Percentiles rank a stretch among this genome's conserved stretches.
These are phyloP conservation scores for Polyplosphaeria fusca DNA, from an alignment of 495 filamentous ascomycete species.

Conservation along the genomic window DNA sequence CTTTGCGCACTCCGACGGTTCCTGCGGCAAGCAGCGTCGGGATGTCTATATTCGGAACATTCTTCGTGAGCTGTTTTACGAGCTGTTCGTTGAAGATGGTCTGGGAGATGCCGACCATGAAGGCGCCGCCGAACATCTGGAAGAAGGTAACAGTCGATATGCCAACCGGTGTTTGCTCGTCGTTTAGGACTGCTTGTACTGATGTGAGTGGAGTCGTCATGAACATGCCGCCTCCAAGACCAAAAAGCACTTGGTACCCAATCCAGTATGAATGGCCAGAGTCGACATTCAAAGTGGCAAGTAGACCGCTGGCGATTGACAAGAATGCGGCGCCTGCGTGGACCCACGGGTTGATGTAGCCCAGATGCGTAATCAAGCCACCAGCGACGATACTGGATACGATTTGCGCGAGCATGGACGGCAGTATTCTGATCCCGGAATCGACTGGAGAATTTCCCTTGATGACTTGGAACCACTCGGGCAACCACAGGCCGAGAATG, in stretches of 20 bases:
- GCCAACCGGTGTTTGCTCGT: conserved; percentile 25
- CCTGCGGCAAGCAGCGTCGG: conserved; percentile 47
- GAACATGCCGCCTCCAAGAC: conserved; percentile 28
- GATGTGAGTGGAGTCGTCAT: conserved; percentile 17
- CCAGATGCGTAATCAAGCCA: conserved; percentile 14
- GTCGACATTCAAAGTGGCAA: conserved; percentile 24
- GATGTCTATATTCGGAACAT: conserved; percentile 47
- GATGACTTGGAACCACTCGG: conserved; percentile 30
- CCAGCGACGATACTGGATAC: conserved; percentile 24
- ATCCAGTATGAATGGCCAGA: conserved; percentile 28
- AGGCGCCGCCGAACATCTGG: conserved; percentile 38
- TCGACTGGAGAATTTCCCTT: conserved; percentile 16
- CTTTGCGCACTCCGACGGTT: conserved; percentile 49
- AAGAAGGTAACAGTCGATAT: conserved; percentile 37
- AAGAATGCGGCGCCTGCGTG: conserved; percentile 21
- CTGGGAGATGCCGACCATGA: conserved; percentile 37
- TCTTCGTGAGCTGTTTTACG: conserved; percentile 20
- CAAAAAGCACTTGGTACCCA: conserved; percentile 28
- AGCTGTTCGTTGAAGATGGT: conserved; percentile 40
- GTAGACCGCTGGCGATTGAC: conserved; percentile 23
- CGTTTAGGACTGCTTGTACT: conserved; percentile 25
- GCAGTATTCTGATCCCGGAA: conserved; percentile 18
- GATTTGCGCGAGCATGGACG: conserved; percentile 18
- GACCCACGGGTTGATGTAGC: conserved; percentile 33
- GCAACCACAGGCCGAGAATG: conserved; percentile 37